Conservation (phyloP, 306 rosid species). For the Vigna nakashimae region DNA sequence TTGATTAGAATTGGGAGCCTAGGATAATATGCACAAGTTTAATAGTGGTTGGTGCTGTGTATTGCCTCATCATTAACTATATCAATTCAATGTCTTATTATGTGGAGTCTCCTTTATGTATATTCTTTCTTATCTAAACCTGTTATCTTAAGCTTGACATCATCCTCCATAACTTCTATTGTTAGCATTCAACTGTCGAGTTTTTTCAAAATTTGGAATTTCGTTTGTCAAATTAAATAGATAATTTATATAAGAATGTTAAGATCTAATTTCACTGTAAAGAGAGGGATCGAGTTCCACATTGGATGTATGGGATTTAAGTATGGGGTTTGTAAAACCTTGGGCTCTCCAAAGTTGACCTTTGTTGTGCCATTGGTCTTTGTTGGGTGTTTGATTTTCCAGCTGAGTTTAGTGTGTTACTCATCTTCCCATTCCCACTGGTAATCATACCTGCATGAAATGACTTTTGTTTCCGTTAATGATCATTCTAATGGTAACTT, state of each 20-base stretch:
- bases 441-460: too few species aligned
- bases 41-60: not conserved
- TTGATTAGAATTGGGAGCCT: not conserved
- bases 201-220: not conserved
- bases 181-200: not conserved
- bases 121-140: not conserved
- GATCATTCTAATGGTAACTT: too few species aligned
- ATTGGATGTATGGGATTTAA: not conserved
- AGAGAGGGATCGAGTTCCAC: not conserved
- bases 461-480: too few species aligned
- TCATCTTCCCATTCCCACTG: too few species aligned
- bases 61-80: not conserved
- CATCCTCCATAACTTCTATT: not conserved
- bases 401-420: too few species aligned
- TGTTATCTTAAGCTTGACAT: not conserved
- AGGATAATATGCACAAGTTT: not conserved
- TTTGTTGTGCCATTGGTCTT: too few species aligned
- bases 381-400: too few species aligned
- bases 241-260: not conserved
- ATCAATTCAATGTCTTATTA: not conserved
- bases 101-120: not conserved
- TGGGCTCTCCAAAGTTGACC: not conserved
- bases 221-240: not conserved
- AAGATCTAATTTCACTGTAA: not conserved
- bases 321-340: not conserved